These are phyloP conservation scores for Aspergillus sp. DNA, from an alignment of 2,329 filamentous ascomycete genomes.

Conservation along the genomic window DNA sequence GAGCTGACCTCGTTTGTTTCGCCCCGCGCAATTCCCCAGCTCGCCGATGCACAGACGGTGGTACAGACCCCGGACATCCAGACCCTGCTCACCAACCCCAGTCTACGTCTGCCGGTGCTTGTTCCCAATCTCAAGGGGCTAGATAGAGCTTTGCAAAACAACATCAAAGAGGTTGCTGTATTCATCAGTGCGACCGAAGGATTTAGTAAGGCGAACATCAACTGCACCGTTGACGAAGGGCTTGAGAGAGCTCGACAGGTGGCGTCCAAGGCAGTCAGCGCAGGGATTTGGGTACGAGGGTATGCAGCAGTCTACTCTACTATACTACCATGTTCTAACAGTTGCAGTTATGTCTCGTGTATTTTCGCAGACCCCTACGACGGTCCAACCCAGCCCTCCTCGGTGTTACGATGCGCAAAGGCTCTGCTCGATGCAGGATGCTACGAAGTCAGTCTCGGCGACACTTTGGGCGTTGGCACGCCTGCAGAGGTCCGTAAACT, in stretches of 20 bases:
- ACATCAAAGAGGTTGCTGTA: slow-evolving; percentile 41
- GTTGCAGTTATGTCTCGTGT: slow-evolving; percentile 38
- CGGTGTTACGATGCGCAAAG: slow-evolving; percentile 51
- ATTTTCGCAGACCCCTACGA: slow-evolving; percentile 50
- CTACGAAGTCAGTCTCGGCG: slow-evolving; percentile 85
- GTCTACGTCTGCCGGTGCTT: slow-evolving; percentile 38
- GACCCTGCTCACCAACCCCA: slow-evolving; percentile 55
- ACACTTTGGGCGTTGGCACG: slow-evolving; percentile 89
- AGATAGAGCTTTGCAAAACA: slow-evolving; percentile 57
- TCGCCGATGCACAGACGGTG: slow-evolving; percentile 42
- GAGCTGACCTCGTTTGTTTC: slow-evolving; percentile 82
- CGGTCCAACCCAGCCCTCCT: slow-evolving; percentile 52
- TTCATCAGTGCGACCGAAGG: slow-evolving; percentile 45
- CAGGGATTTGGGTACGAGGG: slow-evolving; percentile 37
- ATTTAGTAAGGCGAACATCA: slow-evolving; percentile 45
- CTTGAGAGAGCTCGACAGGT: slow-evolving; percentile 36
- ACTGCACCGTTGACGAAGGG: slow-evolving; percentile 41
- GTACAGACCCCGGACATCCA: slow-evolving; percentile 16
- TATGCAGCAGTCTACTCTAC: slow-evolving; percentile 2
- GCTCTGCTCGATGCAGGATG: slow-evolving; percentile 80
- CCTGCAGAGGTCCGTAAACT: slow-evolving; percentile 32
- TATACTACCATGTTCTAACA: neutral
- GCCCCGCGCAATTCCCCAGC: slow-evolving; percentile 82
- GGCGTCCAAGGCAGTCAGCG: slow-evolving; percentile 24
- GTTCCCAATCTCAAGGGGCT: slow-evolving; percentile 44